Evolutionary conservation across 2,329 filamentous ascomycete species (phyloP), one percentile per base, ranked within the genome.

Genomic region (Zasmidium angulare): DNA sequence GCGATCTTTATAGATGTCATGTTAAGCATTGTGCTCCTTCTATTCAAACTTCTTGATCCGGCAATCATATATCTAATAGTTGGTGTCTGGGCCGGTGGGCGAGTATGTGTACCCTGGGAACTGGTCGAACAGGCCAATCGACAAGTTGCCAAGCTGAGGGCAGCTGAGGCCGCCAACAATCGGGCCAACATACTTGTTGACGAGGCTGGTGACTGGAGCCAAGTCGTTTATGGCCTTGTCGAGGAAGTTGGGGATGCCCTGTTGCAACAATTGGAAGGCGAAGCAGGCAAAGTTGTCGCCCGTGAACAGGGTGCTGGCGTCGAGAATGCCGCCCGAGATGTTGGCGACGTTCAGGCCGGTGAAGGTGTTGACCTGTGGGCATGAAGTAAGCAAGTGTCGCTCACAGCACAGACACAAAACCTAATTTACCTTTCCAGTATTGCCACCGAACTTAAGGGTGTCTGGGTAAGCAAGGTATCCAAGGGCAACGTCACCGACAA

Each of bases 221-320:
- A 64, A 47, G 10, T 63, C 55, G 24, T 60, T 59, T n/a, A 68
- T 17, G 20, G 48, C 49, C 12, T 47, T 55, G 40, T 55, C 26
- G 19, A 55, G 43, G 43, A 55, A 55, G 51, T 74, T 71, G 4
- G 73, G 72, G 11, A 68, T 53, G 48, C 68, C 71, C 0, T 72
- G 70, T 63, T 73, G 70, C 53, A 74, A 56, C 3, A 74, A 49
- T 47, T 75, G 56, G 43, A 74, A 68, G 4, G 68, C 63, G 61
- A 75, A 74, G 62, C 74, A 76, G 6, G 73, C 62, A 7, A 73
- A 67, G 54, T 74, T 74, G 65, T 76, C 71, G n/a, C 69, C 72
- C n/a, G 63, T 46, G 53, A 64, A 50, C 2, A 69, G 59, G n/a
- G 47, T 60, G 1, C 55, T 20, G 20, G 56, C 53, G 36, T 59